Evolutionary conservation across 495 filamentous ascomycete species (phyloP).

Genomic region (Xeromyces bisporus): DNA sequence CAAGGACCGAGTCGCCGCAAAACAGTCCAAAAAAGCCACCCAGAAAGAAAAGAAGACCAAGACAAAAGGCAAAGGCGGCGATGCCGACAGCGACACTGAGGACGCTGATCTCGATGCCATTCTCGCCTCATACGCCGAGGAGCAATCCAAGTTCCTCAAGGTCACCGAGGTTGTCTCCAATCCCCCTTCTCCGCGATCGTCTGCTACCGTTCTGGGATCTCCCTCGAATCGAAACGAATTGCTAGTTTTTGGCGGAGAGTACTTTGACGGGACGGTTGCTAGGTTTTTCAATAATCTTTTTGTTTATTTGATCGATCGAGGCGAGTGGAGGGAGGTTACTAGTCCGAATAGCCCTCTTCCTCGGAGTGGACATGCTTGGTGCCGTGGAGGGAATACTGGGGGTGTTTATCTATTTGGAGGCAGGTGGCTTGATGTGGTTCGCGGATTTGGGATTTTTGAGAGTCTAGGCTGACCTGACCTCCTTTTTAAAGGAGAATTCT

Average conservation of each 20-base stretch:
- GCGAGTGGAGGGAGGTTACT: constrained; percentile 77
- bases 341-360: constrained; percentile 85
- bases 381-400: constrained; percentile 67
- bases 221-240: constrained; percentile 76
- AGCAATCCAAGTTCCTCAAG: constrained; percentile 86
- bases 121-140: constrained; percentile 66
- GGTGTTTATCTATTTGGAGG: constrained; percentile 87
- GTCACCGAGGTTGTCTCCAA: constrained; percentile 65
- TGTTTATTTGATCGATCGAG: constrained; percentile 71
- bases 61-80: constrained; percentile 32
- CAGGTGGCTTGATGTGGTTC: constrained; percentile 3
- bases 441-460: constrained; percentile 3
- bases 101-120: constrained; percentile 94
- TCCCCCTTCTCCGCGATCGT: constrained; percentile 63
- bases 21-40: constrained; percentile 43
- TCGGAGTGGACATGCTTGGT: constrained; percentile 84
- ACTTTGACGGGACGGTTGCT: constrained; percentile 45
- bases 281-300: constrained; percentile 60
- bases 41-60: constrained; percentile 64
- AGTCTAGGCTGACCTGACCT: constrained; percentile 24
- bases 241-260: constrained; percentile 78
- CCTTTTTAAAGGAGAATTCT: constrained; percentile 33
- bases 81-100: constrained; percentile 66
- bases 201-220: constrained; percentile 63
- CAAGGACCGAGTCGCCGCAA: constrained; percentile 37